Percentiles rank a stretch among this genome's conserved stretches.
These are phyloP conservation scores for Lanmaoa pseudosensibilis DNA, from an alignment of 768 basidiomycete species.

Conservation along the genomic window DNA sequence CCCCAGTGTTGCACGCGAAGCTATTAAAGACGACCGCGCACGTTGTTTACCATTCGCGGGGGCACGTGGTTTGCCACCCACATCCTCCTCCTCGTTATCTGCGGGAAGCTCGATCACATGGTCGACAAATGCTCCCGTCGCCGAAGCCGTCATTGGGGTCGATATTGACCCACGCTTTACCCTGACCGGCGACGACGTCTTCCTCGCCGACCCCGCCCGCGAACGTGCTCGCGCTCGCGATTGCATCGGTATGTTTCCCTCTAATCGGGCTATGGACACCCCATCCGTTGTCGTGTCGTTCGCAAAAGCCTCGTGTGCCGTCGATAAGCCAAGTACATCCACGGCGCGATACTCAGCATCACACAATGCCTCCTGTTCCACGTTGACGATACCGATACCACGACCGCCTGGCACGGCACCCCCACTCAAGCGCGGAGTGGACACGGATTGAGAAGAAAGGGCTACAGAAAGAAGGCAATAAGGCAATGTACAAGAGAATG, in stretches of 20 bases:
- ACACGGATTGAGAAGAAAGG: slow-evolving; percentile 5
- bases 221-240: neutral
- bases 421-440: slow-evolving; percentile 9
- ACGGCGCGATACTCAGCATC: slow-evolving; percentile 14
- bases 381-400: slow-evolving; percentile 25
- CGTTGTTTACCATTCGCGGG: neutral
- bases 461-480: neutral
- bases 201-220: slow-evolving; percentile 9
- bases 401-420: slow-evolving; percentile 33
- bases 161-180: neutral
- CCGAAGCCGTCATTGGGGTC: neutral
- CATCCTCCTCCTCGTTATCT: slow-evolving; percentile 16
- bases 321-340: neutral
- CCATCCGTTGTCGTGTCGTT: slow-evolving; percentile 1
- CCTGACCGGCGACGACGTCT: slow-evolving; percentile 4
- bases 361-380: slow-evolving; percentile 23
- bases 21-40: neutral
- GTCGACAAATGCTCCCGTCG: slow-evolving; percentile 18
- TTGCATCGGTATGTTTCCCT: neutral
- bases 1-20: neutral
- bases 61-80: neutral
- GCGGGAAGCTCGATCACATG: slow-evolving; percentile 23
- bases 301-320: neutral
- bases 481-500: neutral
- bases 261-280: neutral